phyloP scores from a whole-genome alignment of 805 yeast species.

The Nakazawaea sp. region DNA sequence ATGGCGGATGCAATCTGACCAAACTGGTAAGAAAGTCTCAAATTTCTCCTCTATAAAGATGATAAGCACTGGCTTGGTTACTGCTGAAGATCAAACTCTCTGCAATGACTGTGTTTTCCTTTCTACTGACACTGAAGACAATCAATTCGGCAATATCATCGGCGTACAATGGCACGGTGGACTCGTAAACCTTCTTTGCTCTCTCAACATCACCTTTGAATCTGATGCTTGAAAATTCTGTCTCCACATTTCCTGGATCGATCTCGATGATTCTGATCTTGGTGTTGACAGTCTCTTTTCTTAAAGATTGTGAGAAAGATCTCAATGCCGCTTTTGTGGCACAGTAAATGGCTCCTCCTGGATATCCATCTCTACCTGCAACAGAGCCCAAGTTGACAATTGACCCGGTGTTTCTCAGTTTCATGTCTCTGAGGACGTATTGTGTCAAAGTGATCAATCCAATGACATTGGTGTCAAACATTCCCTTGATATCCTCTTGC shows the following conservation, averaged over 20 bases:
- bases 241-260: constrained; percentile 67
- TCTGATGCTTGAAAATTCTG: constrained; percentile 57
- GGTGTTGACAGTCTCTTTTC: constrained; percentile 72
- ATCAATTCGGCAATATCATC: constrained; percentile 57
- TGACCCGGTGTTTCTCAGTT: constrained; percentile 40
- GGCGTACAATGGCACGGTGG: constrained; percentile 49
- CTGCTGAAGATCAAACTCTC: constrained; percentile 71
- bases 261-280: constrained; percentile 59
- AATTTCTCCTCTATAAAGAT: constrained; percentile 29
- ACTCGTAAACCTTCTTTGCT: constrained; percentile 51
- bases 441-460: constrained; percentile 40
- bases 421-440: constrained; percentile 33
- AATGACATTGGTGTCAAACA: constrained; percentile 41
- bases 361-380: constrained; percentile 67
- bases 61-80: constrained; percentile 65
- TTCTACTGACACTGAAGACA: constrained; percentile 51
- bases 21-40: too few relatives aligned
- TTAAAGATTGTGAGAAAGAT: constrained; percentile 50
- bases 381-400: constrained; percentile 62
- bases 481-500: constrained; percentile 29
- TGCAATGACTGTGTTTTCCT: constrained; percentile 53
- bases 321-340: constrained; percentile 60
- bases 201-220: constrained; percentile 47
- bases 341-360: constrained; percentile 67
- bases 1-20: too few relatives aligned